A percentile compares a stretch with the other conserved stretches of the same genome.
Evolutionary conservation across 345 rosid genomes (phyloP).

Genomic region (Eucalyptus victrix): DNA sequence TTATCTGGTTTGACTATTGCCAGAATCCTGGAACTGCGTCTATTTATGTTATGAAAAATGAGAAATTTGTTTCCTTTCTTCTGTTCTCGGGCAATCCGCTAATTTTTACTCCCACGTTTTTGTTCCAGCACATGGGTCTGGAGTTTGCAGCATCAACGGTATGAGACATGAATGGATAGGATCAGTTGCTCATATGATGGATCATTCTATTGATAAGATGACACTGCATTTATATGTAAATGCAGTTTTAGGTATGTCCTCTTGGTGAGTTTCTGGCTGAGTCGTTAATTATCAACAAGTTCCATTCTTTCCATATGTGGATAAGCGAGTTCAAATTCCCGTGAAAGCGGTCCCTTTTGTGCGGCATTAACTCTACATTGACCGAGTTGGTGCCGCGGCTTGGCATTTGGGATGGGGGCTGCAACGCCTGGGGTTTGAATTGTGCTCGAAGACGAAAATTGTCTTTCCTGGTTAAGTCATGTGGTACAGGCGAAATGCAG

Average conservation of each 20-base stretch:
- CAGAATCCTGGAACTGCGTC: neutral
- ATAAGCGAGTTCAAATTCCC: neutral
- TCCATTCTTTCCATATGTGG: neutral
- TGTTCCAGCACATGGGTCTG: neutral
- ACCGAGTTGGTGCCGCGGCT: neutral
- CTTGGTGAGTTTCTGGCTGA: neutral
- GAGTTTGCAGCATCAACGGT: fast-evolving
- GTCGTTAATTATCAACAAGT: neutral
- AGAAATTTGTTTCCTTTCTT: neutral
- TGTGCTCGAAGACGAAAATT: neutral
- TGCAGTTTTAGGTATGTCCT: neutral
- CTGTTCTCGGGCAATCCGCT: neutral
- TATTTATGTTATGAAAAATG: neutral
- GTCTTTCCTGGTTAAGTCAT: neutral
- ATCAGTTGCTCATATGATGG: neutral
- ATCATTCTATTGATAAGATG: neutral
- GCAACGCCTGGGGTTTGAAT: neutral
- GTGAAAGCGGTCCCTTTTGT: neutral
- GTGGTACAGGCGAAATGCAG: neutral
- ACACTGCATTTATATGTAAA: neutral
- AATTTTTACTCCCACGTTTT: neutral
- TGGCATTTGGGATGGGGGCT: neutral
- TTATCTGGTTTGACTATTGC: neutral
- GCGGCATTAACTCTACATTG: neutral
- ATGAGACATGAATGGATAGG: neutral